A percentile compares a stretch with the other conserved stretches of the same genome.
phyloP scores from a whole-genome alignment of 139 green algal species.

The Diplosphaera chodatii region DNA sequence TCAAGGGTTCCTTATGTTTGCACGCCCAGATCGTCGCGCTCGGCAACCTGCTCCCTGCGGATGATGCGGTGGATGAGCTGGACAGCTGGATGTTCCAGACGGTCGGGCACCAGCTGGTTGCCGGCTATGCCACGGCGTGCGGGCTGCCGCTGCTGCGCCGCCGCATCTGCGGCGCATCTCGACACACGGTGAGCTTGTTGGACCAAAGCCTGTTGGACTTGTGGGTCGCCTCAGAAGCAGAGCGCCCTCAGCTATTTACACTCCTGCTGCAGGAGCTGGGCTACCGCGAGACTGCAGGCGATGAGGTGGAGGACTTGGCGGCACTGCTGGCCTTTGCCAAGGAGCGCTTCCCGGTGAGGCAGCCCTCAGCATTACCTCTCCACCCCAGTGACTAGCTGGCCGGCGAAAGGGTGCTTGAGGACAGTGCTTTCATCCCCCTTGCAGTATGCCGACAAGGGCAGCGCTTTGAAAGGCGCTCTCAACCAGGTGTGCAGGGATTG shows the following conservation, averaged over 20 bases:
- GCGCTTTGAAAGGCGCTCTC: no score
- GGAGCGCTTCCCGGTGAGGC: constrained; percentile 21
- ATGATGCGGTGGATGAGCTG: constrained; percentile 68
- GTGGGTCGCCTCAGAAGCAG: no score
- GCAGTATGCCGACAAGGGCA: no score
- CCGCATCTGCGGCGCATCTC: constrained; percentile 51
- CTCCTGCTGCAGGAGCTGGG: constrained; percentile 40
- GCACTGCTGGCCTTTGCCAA: constrained; percentile 66
- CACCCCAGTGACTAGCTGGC: no score
- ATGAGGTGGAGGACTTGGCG: constrained; percentile 93
- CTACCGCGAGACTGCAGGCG: constrained; percentile 60
- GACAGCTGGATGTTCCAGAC: constrained; percentile 97
- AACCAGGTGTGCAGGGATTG: no score
- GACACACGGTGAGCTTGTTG: neutral
- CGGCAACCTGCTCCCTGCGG: constrained; percentile 64
- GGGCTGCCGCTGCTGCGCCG: constrained; percentile 78
- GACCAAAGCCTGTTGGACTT: no score
- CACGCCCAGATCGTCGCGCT: constrained; percentile 64
- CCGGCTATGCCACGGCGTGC: constrained; percentile 71
- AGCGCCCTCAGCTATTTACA: no score
- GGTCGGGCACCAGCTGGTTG: constrained; percentile 83
- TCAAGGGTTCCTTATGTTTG: no score
- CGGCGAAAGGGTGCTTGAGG: no score
- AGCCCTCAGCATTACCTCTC: neutral
- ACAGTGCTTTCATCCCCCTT: no score